These are phyloP conservation scores for Globisporangium mamillatum DNA, from an alignment of 352 stramenopile genomes.

Conservation along the genomic window DNA sequence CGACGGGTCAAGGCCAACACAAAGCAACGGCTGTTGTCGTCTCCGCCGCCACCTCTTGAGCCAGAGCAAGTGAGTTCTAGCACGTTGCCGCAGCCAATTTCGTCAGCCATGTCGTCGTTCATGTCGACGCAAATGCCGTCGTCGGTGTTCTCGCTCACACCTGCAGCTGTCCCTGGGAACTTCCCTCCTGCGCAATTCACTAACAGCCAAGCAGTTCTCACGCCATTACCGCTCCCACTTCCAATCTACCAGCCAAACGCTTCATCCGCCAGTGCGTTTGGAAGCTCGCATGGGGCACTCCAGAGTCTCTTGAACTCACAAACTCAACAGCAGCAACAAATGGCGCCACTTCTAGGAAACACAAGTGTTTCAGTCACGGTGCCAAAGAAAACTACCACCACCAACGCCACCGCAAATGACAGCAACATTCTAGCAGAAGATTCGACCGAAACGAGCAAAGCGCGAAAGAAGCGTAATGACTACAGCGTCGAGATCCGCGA, in stretches of 20 bases:
- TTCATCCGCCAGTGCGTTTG: neutral
- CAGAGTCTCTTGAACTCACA: slow-evolving; percentile 14
- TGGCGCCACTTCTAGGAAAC: neutral
- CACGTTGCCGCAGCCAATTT: neutral
- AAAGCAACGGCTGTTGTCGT: slow-evolving; percentile 24
- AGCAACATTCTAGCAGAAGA: neutral
- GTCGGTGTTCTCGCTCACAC: neutral
- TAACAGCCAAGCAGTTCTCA: neutral
- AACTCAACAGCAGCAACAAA: neutral
- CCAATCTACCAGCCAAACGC: neutral
- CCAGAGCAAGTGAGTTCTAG: neutral
- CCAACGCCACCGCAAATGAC: neutral
- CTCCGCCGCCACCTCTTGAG: neutral
- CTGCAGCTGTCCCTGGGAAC: neutral
- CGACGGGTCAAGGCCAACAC: slow-evolving; percentile 55
- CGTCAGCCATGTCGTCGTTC: neutral
- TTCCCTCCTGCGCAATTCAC: neutral
- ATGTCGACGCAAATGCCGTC: neutral
- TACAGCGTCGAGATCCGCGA: slow-evolving; percentile 59
- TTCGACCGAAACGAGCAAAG: slow-evolving; percentile 8
- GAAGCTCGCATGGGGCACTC: neutral
- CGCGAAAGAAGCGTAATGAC: slow-evolving; percentile 40
- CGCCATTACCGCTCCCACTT: neutral
- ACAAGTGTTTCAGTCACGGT: neutral
- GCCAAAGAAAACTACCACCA: neutral